Percentiles rank a stretch among this genome's conserved stretches.
phyloP scores from a whole-genome alignment of 2,329 filamentous ascomycete genomes.

The Ophiostoma fasciatum region DNA sequence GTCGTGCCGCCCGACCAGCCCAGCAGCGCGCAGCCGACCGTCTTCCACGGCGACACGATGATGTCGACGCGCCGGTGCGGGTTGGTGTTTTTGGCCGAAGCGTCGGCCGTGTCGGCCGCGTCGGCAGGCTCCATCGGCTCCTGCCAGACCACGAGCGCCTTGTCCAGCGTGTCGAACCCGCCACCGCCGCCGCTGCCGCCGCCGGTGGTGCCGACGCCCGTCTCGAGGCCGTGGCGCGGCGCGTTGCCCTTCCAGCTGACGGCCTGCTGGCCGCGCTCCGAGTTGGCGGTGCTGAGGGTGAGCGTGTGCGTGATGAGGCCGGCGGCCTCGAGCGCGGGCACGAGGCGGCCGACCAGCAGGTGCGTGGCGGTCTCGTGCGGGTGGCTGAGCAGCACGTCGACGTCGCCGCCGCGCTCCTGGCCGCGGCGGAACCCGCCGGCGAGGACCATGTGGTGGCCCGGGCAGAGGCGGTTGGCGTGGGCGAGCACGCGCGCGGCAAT shows the following conservation, averaged over 20 bases:
- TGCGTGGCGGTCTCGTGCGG: slow-evolving; percentile 53
- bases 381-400: slow-evolving; percentile 75
- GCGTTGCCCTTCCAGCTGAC: slow-evolving; percentile 36
- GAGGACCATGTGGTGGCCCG: slow-evolving; percentile 42
- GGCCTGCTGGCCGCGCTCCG: slow-evolving; percentile 53
- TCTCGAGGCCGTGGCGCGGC: slow-evolving; percentile 9
- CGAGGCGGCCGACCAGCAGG: slow-evolving; percentile 57
- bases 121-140: slow-evolving; percentile 30
- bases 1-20: slow-evolving; percentile 85
- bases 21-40: slow-evolving; percentile 71
- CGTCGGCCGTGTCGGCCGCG: slow-evolving; percentile 20
- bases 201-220: background rate
- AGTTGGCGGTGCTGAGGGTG: slow-evolving; percentile 52
- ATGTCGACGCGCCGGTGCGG: slow-evolving; percentile 81
- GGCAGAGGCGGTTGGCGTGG: slow-evolving; percentile 50
- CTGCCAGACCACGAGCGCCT: slow-evolving; percentile 88
- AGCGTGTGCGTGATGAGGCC: slow-evolving; percentile 73
- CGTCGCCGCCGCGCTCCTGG: slow-evolving; percentile 60
- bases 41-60: slow-evolving; percentile 78
- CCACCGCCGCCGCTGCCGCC: slow-evolving; percentile 21
- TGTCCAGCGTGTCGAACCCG: slow-evolving; percentile 81
- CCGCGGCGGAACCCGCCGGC: slow-evolving; percentile 74
- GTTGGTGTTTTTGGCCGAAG: slow-evolving; percentile 40
- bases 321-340: slow-evolving; percentile 51
- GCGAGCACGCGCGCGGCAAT: slow-evolving; percentile 50